phyloP scores from a whole-genome alignment of 1,284 basidiomycete genomes.

The Ustilago hordei region DNA sequence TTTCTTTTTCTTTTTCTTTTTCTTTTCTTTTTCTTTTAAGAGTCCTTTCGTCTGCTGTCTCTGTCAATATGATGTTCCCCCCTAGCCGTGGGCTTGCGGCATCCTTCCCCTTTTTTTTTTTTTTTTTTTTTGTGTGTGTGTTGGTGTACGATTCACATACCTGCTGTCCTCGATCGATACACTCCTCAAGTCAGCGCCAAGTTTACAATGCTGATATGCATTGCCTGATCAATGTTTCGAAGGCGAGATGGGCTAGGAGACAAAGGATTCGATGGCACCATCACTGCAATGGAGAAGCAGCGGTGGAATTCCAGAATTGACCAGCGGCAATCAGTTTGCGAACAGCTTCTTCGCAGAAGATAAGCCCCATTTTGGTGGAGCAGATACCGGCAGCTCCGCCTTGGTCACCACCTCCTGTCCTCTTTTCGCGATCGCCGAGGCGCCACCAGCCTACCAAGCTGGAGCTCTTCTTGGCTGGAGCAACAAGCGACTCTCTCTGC shows the following conservation, averaged over 20 bases:
- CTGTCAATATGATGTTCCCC: constrained; percentile 41
- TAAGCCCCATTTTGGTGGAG: constrained; percentile 45
- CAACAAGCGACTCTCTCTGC: constrained; percentile 40
- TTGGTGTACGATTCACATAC: neutral
- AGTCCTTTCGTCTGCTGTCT: neutral
- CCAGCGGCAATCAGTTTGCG: constrained; percentile 53
- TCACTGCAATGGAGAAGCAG: neutral
- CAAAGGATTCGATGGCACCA: neutral
- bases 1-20: neutral
- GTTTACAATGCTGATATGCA: neutral
- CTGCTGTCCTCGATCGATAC: neutral
- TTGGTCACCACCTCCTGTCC: constrained; percentile 46
- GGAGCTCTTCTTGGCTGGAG: constrained; percentile 32
- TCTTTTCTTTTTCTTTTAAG: neutral
- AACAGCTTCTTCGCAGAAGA: constrained; percentile 58
- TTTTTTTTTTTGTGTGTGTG: neutral
- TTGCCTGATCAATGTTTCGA: neutral
- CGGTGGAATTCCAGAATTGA: constrained; percentile 40
- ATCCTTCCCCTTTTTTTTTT: neutral
- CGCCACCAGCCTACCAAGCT: constrained; percentile 61
- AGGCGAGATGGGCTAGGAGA: neutral
- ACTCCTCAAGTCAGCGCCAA: neutral
- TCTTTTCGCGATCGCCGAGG: constrained; percentile 37
- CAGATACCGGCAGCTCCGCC: constrained; percentile 55
- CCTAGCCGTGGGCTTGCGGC: constrained; percentile 45